Base-by-base conservation (phyloP, 202 grass and related monocot genomes). In the Sporobolus alterniflorus region DNA sequence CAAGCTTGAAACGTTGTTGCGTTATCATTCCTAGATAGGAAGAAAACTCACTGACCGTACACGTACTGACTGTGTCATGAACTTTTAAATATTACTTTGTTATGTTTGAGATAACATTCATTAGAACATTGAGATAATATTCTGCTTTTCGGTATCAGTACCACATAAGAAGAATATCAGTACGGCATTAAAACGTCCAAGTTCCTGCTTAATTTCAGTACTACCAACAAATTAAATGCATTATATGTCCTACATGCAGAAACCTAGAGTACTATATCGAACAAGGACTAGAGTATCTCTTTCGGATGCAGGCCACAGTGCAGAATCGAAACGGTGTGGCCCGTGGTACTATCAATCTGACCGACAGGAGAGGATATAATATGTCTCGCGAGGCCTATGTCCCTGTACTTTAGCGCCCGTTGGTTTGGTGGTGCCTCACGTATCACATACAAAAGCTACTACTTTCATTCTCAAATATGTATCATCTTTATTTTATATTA, bases 381-480 rank as follows among this genome's bases (percentile, higher is more conserved):
- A 56, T 15, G 20, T 11, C 24, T 42, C 25, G 20, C 21, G 66
- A 69, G 82, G 32, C 41, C 5, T 26, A 16, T 79, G 66, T 65
- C 46, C 47, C 10, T 81, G 77, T 83, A 88, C 48, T 83, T 74
- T 50, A 50, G 69, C 39, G 69, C n/a, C 69, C 49, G 76, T 79
- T 89, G 72, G 85, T 87, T 79, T 89, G 72, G 85, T 87, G 69
- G 81, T 76, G 55, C 62, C 49, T 84, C 59, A 21, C 67, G n/a
- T n/a, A 75, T 63, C 62, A 87, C 64, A 43, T 33, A 64, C 43
- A 54, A 75, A 81, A 83, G 78, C 47, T n/a, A n/a, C n/a, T n/a
- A n/a, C n/a, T n/a, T n/a, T n/a, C n/a, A n/a, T n/a, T n/a, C n/a
- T n/a, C n/a, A n/a, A n/a, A n/a, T n/a, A n/a, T n/a, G n/a, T n/a